These are phyloP conservation scores for Kurtzmaniella cleridarum DNA, from an alignment of 805 yeast species.

Conservation along the genomic window DNA sequence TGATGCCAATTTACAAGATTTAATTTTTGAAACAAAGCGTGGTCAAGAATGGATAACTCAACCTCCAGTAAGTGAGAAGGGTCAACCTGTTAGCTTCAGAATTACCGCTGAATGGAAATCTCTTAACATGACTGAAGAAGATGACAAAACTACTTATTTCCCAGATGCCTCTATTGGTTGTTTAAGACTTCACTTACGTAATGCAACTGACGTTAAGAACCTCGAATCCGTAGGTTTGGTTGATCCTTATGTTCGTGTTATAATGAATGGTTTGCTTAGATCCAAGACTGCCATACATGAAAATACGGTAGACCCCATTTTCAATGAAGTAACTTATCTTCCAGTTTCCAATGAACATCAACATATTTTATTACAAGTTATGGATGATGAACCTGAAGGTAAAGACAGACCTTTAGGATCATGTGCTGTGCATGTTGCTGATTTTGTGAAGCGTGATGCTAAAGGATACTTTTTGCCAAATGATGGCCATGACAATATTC, in stretches of 20 bases:
- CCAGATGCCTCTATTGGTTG: conserved; percentile 64
- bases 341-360: conserved; percentile 61
- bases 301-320: conserved; percentile 52
- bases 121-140: conserved; percentile 43
- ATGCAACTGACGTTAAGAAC: conserved; percentile 47
- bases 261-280: conserved; percentile 52
- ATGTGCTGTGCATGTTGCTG: conserved; percentile 44
- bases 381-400: conserved; percentile 62
- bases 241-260: conserved; percentile 66
- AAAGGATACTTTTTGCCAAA: conserved; percentile 44
- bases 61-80: conserved; percentile 31
- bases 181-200: conserved; percentile 52
- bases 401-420: conserved; percentile 64
- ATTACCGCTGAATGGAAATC: conserved; percentile 69
- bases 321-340: conserved; percentile 52
- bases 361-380: conserved; percentile 49
- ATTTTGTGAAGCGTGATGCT: conserved; percentile 43
- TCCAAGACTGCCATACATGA: conserved; percentile 53
- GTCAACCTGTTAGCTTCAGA: conserved; percentile 33
- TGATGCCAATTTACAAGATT: conserved; percentile 48
- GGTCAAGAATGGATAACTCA: conserved; percentile 48
- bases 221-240: conserved; percentile 66
- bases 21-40: conserved; percentile 43
- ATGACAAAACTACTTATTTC: conserved; percentile 39
- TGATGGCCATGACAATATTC: conserved; percentile 45